Evolutionary conservation across 805 yeast genomes (phyloP).

Genomic region (Saturnispora kantuleensis): DNA sequence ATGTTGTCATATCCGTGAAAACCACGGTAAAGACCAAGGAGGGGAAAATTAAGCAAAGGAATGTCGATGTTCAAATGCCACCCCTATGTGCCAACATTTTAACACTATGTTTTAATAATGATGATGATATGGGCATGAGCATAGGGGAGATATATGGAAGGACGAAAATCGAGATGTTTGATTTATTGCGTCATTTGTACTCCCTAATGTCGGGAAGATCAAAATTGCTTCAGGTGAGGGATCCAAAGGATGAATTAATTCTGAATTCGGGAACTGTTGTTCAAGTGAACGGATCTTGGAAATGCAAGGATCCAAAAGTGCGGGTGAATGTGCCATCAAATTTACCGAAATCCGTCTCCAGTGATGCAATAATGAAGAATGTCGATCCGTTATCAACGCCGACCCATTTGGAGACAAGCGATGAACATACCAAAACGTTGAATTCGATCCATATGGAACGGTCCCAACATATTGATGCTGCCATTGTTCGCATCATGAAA

Average conservation of each 20-base stretch:
- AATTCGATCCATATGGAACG: slow-evolving; percentile 54
- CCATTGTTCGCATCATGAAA: slow-evolving; percentile 82
- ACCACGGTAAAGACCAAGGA: slow-evolving; percentile 1
- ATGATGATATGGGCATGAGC: slow-evolving; percentile 38
- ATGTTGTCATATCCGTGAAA: not conserved
- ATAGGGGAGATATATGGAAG: slow-evolving; percentile 50
- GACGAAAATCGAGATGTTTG: slow-evolving; percentile 66
- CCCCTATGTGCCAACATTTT: slow-evolving; percentile 73
- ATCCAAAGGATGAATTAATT: not conserved
- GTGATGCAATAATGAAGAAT: not conserved
- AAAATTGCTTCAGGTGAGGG: slow-evolving; percentile 17
- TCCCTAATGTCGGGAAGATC: slow-evolving; percentile 8
- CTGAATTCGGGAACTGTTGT: not conserved
- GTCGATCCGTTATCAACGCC: not conserved
- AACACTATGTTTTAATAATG: slow-evolving; percentile 53
- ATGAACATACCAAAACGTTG: slow-evolving; percentile 44
- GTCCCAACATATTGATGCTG: slow-evolving; percentile 67
- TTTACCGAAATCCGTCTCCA: slow-evolving; percentile 5
- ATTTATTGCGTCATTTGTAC: slow-evolving; percentile 62
- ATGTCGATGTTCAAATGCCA: slow-evolving; percentile 43
- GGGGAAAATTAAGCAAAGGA: slow-evolving; percentile 1
- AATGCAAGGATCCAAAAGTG: slow-evolving; percentile 6
- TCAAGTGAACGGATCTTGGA: slow-evolving; percentile 3
- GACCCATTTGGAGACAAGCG: slow-evolving; percentile 39
- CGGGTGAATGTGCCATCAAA: slow-evolving; percentile 6